Conservation (phyloP, 495 filamentous ascomycete species). For the Articulospora tetracladia region DNA sequence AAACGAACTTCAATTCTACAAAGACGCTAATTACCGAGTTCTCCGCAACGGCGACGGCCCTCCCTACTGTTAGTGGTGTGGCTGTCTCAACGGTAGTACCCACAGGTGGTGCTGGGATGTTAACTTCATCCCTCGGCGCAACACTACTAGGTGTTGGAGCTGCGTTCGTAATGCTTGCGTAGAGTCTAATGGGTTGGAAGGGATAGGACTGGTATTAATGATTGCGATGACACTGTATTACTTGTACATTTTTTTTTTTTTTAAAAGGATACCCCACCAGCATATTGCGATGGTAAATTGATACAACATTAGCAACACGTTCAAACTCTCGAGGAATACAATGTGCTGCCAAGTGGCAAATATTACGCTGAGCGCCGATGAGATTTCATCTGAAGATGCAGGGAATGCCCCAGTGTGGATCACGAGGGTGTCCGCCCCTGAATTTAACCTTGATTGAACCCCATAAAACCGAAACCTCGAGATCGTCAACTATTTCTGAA, state of each 20-base stretch:
- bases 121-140: neutral
- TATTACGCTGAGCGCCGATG: too few relatives aligned
- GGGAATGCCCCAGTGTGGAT: too few relatives aligned
- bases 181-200: neutral
- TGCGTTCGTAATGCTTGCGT: neutral
- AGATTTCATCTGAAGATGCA: neutral
- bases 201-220: neutral
- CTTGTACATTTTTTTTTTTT: neutral
- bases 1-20: constrained; percentile 77
- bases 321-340: too few relatives aligned
- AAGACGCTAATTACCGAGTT: constrained; percentile 44
- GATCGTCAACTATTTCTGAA: too few relatives aligned
- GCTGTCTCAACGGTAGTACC: constrained; percentile 18
- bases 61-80: constrained; percentile 31
- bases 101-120: neutral
- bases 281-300: too few relatives aligned
- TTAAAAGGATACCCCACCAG: too few relatives aligned
- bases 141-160: neutral
- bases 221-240: neutral
- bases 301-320: too few relatives aligned
- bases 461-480: too few relatives aligned
- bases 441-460: neutral
- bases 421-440: neutral
- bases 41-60: constrained; percentile 11
- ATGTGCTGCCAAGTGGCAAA: neutral